Percentiles rank a stretch among this genome's conserved stretches.
Evolutionary conservation across 208 protist genomes (phyloP).

Genomic region (Perkinsela sp.): DNA sequence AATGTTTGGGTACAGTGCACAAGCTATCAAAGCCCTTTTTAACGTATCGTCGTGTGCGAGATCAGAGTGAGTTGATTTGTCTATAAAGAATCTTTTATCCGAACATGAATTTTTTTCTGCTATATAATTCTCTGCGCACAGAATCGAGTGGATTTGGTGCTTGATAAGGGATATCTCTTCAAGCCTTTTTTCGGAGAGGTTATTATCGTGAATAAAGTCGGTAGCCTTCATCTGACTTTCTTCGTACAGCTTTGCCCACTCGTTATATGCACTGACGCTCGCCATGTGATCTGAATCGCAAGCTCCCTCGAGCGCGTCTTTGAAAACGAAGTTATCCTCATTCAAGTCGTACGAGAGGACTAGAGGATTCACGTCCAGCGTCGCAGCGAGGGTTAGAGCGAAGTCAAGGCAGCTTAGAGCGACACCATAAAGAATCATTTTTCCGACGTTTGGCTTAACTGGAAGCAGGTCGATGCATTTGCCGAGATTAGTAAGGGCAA

Average conservation of each 20-base stretch:
- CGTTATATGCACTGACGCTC: slow-evolving; percentile 49
- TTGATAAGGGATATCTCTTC: background rate
- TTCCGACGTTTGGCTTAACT: slow-evolving; percentile 49
- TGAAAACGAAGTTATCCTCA: slow-evolving; percentile 14
- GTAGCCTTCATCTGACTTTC: background rate
- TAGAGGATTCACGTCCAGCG: slow-evolving; percentile 29
- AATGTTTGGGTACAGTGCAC: background rate
- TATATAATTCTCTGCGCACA: background rate
- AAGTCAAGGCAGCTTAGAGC: slow-evolving; percentile 72
- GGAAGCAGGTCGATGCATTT: slow-evolving; percentile 43
- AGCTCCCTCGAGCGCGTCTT: slow-evolving; percentile 17
- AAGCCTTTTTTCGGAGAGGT: background rate
- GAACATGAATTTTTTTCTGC: background rate
- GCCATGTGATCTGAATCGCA: slow-evolving; percentile 47
- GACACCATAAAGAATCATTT: slow-evolving; percentile 72
- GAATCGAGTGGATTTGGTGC: background rate
- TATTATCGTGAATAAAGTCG: background rate
- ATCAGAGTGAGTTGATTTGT: background rate
- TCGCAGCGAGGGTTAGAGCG: slow-evolving; percentile 70
- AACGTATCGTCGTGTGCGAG: background rate
- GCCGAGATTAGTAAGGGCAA: slow-evolving; percentile 37
- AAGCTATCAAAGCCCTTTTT: background rate
- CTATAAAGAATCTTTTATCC: background rate
- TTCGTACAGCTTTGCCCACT: background rate
- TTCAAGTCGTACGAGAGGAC: slow-evolving; percentile 13